Evolutionary conservation across 768 basidiomycete species (phyloP).

Genomic region (Amanita pallidorosea): DNA sequence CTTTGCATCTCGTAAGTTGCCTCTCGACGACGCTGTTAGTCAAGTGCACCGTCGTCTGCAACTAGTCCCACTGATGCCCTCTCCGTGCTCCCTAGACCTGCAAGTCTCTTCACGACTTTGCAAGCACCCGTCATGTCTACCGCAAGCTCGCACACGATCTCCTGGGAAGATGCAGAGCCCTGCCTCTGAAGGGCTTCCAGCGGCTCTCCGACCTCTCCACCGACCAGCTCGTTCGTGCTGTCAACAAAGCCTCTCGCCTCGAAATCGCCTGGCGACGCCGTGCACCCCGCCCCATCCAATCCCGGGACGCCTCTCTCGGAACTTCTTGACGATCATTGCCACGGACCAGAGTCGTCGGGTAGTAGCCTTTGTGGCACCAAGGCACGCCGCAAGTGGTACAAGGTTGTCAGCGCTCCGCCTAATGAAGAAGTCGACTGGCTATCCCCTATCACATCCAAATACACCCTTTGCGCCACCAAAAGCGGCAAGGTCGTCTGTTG

Average conservation of each 20-base stretch:
- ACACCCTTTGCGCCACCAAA: slow-evolving; percentile 70
- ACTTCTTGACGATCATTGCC: slow-evolving; percentile 2
- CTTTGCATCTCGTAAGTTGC: slow-evolving; percentile 47
- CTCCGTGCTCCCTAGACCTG: slow-evolving; percentile 36
- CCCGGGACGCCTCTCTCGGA: slow-evolving; percentile 10
- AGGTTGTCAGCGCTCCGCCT: slow-evolving; percentile 54
- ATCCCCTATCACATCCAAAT: slow-evolving; percentile 65
- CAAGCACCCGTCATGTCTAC: slow-evolving; percentile 58
- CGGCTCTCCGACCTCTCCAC: slow-evolving; percentile 57
- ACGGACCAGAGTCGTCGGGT: background rate
- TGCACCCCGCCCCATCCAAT: slow-evolving; percentile 38
- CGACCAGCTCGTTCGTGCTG: slow-evolving; percentile 46
- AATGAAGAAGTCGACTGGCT: slow-evolving; percentile 68
- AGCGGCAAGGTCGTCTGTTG: slow-evolving; percentile 69
- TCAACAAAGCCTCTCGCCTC: slow-evolving; percentile 50
- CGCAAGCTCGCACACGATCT: slow-evolving; percentile 52
- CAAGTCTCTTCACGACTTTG: slow-evolving; percentile 47
- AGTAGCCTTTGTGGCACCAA: background rate
- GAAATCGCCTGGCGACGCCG: slow-evolving; percentile 54
- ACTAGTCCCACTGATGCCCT: slow-evolving; percentile 5
- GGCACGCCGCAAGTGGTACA: slow-evolving; percentile 43
- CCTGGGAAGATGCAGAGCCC: slow-evolving; percentile 53
- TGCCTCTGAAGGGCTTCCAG: slow-evolving; percentile 63
- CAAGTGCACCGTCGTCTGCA: background rate
- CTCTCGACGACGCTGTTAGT: slow-evolving; percentile 1